Base-by-base conservation (phyloP, 192 early-diverging fungal species). In the Chytriomyces sp. region DNA sequence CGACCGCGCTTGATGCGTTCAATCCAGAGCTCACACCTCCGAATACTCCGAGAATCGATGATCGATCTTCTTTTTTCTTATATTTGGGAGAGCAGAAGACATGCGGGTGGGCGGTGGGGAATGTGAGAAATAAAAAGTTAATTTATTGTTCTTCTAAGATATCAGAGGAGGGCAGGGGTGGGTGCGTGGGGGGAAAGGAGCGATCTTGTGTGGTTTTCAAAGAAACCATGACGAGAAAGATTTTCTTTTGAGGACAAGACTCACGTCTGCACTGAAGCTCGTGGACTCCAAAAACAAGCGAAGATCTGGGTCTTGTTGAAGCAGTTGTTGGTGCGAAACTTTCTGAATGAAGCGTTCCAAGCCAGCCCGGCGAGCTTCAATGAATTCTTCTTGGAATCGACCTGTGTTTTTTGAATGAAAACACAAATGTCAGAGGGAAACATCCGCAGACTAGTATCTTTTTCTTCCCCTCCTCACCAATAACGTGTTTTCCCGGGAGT, bases 311-410 rank as follows among this genome's bases (percentile, higher is more conserved):
- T 96, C 93, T 10, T 88, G 86, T 82, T 94, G 92, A 23, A 98
- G 84, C 73, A 91, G 88, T 7, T 91, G 92, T 75, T 98, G 97
- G 11, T 86, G 81, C 18, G 86, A 90, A 49, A 96, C 92, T 69
- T 93, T 93, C n/a, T 81, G 78, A 44, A 97, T 77, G 84, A 94
- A 95, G 69, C 89, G 87, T 81, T 97, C 95, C 23, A 98, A 85
- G 0, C 91, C 94, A 45, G 88, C 85, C 3, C 95, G 88, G 11
- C 97, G 88, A 49, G 87, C 89, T 81, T 98, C 95, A 11, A 98
- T 91, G 90, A 98, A 98, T 69, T 96, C 95, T 80, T 97, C 93
- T 77, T 95, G 92, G 72, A 98, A 98, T 24, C 97, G 91, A 13
- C 92, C 93, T 90, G 47, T 2, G 1, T 16, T 45, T 20, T 53